Base-by-base conservation (phyloP, 192 early-diverging fungal species). In the Haplosporangium gracile region DNA sequence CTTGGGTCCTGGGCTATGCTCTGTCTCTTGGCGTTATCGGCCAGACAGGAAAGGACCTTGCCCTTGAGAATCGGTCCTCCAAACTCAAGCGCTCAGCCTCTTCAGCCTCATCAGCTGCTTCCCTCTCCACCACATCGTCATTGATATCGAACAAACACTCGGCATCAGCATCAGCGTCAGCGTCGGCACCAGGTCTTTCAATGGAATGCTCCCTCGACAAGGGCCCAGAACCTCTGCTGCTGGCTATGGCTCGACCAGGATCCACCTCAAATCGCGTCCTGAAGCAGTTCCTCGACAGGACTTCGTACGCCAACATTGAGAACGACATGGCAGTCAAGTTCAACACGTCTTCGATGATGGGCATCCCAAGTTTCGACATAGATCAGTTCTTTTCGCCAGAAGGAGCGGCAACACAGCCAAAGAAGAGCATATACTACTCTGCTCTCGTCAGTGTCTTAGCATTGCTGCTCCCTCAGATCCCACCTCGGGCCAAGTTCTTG, bases 31-130 rank as follows among this genome's bases (percentile, higher is more conserved):
- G 91, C 8, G n/a, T 72, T 5, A 72, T 89, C 60, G 91, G 91
- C 0, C 90, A 90, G 78, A 90, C 91, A 11, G 91, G 91, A 18
- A 92, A 90, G 72, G 89, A 92, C 81, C 55, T 91, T 22, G 77
- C 77, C 0, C 55, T 88, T 13, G 70, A 80, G 43, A 45, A 79
- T 7, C 76, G 82, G 10, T 76, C 82, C 2, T 68, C 32, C 4
- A 75, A 72, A 55, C 13, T 40, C 55, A 71, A 45, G 63, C 40
- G 60, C 6, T 76, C 65, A 43, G 10, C 73, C 20, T 68, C 81
- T 9, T 53, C 76, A 9, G 63, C 51, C 29, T 80, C 74, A n/a
- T 84, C 70, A 16, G 38, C 38, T 16, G n/a, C 34, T 16, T 77
- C 51, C 32, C 32, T 38, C 29, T 34, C 65, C 1, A 74, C 79